phyloP scores from a whole-genome alignment of 2,329 filamentous ascomycete genomes.

The Diaporthe batatas region DNA sequence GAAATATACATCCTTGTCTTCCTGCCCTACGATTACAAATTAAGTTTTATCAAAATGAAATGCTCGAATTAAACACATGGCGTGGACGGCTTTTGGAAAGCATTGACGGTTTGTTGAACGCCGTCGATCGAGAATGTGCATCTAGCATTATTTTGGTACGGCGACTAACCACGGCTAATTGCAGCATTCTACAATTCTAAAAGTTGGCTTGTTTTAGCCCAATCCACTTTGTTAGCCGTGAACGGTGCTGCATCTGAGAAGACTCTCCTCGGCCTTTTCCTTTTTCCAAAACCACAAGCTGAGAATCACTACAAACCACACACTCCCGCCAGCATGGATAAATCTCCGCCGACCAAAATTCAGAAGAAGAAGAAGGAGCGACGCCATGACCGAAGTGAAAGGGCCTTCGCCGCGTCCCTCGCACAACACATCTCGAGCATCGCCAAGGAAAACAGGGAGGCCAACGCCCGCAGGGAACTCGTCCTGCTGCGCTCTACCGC shows the following conservation, averaged over 20 bases:
- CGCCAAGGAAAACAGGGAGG: constrained; percentile 4
- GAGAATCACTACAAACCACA: background rate
- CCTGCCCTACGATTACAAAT: background rate
- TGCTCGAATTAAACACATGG: background rate
- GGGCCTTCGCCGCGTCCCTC: background rate
- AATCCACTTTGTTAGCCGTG: background rate
- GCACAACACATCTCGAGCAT: background rate
- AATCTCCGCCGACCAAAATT: background rate
- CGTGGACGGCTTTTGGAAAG: background rate
- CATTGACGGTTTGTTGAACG: background rate
- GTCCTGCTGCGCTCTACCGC: background rate
- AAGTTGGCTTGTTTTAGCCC: background rate
- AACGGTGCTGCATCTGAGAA: background rate
- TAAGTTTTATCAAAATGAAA: background rate
- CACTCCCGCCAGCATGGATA: background rate
- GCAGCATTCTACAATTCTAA: background rate
- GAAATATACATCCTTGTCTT: background rate
- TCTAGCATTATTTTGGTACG: background rate
- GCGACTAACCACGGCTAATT: background rate
- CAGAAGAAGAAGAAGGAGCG: background rate
- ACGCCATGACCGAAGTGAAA: background rate
- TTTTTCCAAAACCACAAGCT: background rate
- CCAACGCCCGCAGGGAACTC: background rate
- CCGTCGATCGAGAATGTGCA: background rate
- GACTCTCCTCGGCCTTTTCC: background rate